Percentiles rank a stretch among this genome's conserved stretches.
These are phyloP conservation scores for Aspergillus vadensis DNA, from an alignment of 2,329 filamentous ascomycete genomes.

Conservation along the genomic window DNA sequence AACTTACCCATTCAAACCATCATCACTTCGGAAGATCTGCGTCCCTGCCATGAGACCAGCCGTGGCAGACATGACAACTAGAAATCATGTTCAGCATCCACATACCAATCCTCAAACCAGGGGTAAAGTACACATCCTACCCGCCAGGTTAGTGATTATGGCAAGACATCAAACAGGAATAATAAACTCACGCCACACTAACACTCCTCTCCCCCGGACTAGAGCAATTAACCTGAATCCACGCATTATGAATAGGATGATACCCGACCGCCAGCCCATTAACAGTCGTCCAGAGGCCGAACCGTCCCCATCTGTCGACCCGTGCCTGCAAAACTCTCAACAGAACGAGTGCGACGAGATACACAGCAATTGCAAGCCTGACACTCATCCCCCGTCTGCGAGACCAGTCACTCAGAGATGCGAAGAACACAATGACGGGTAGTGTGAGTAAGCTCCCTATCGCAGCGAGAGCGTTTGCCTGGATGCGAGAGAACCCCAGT, in stretches of 20 bases:
- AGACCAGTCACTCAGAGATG: constrained; percentile 51
- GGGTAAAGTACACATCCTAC: constrained; percentile 29
- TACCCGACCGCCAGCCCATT: constrained; percentile 57
- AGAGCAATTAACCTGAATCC: constrained; percentile 56
- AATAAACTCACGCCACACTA: constrained; percentile 47
- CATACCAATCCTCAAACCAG: neutral
- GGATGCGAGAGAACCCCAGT: constrained; percentile 50
- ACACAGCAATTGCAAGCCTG: constrained; percentile 49
- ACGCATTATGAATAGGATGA: constrained; percentile 57
- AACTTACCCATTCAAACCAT: constrained; percentile 41
- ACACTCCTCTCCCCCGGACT: constrained; percentile 53
- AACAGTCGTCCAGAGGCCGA: constrained; percentile 55
- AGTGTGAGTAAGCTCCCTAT: constrained; percentile 49
- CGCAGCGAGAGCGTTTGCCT: constrained; percentile 52
- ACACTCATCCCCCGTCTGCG: constrained; percentile 49
- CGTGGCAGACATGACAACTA: constrained; percentile 54
- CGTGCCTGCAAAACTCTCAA: constrained; percentile 45
- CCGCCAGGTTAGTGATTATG: constrained; percentile 26
- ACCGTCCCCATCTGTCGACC: constrained; percentile 52
- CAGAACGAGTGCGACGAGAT: constrained; percentile 49
- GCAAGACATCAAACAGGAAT: neutral
- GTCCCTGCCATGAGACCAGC: constrained; percentile 55
- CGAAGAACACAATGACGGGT: constrained; percentile 52
- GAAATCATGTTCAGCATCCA: neutral
- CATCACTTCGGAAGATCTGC: constrained; percentile 52